Percentiles rank a stretch among this genome's conserved stretches.
phyloP scores from a whole-genome alignment of 1,284 basidiomycete genomes.

The Apiotrichum akiyoshidainum region DNA sequence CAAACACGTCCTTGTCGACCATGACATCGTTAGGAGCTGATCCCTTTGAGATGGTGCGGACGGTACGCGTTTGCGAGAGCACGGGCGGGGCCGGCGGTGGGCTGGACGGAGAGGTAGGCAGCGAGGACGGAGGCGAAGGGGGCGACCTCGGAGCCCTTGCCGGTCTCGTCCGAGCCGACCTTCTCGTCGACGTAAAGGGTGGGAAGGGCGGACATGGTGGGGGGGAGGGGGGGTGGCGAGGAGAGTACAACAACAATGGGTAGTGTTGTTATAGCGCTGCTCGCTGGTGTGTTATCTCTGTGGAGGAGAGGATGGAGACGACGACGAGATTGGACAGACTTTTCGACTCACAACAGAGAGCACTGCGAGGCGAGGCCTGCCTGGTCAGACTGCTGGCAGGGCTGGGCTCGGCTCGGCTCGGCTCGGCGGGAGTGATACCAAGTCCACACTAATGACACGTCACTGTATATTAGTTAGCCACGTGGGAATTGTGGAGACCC shows the following conservation, averaged over 20 bases:
- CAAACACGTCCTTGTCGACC: not conserved
- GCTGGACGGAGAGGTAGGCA: slow-evolving; percentile 73
- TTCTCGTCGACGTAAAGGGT: slow-evolving; percentile 77
- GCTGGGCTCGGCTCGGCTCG: too few relatives aligned
- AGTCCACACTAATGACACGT: too few relatives aligned
- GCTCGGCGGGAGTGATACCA: too few relatives aligned
- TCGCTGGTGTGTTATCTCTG: not conserved
- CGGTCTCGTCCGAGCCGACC: slow-evolving; percentile 69
- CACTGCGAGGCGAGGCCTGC: too few relatives aligned
- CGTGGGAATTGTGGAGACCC: too few relatives aligned
- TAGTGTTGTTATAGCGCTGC: too few relatives aligned
- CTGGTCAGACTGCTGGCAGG: too few relatives aligned
- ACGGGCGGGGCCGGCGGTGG: slow-evolving; percentile 54
- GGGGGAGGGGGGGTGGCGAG: not conserved
- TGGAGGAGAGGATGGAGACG: not conserved
- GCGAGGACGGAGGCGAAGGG: slow-evolving; percentile 81
- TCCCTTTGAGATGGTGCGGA: not conserved
- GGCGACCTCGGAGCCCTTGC: slow-evolving; percentile 65
- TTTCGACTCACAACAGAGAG: not conserved
- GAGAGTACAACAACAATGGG: not conserved
- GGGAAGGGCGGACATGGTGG: slow-evolving; percentile 26
- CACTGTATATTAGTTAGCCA: too few relatives aligned
- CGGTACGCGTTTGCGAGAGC: not conserved
- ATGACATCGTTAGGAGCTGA: not conserved
- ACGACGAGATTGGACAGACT: not conserved